Conservation (phyloP, 2,329 filamentous ascomycete genomes). For the Fusarium goolgardi region DNA sequence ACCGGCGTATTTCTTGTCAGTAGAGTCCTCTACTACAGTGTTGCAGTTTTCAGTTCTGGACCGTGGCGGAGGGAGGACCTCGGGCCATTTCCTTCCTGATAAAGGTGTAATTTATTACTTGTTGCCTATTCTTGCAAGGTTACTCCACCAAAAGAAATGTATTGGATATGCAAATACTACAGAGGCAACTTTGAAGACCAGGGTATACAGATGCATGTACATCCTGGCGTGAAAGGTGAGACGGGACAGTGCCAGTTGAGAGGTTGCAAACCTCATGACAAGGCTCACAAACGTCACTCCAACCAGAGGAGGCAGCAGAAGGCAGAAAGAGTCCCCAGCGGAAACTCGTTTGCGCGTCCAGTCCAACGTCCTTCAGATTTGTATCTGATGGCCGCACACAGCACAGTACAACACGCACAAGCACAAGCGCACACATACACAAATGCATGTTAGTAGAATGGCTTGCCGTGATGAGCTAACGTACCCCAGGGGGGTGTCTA, state of each 20-base stretch:
- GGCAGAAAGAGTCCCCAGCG: slow-evolving; percentile 10
- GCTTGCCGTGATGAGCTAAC: slow-evolving; percentile 30
- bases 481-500: slow-evolving; percentile 34
- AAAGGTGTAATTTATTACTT: slow-evolving; percentile 16
- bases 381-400: slow-evolving; percentile 39
- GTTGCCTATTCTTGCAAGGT: slow-evolving; percentile 25
- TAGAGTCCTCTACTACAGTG: slow-evolving; percentile 24
- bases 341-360: slow-evolving; percentile 36
- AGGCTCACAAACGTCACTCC: slow-evolving; percentile 19
- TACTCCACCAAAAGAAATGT: slow-evolving; percentile 27
- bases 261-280: slow-evolving; percentile 12
- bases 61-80: slow-evolving; percentile 28
- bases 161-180: slow-evolving; percentile 23
- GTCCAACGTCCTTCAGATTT: slow-evolving; percentile 21
- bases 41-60: slow-evolving; percentile 31
- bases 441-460: slow-evolving; percentile 37
- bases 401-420: slow-evolving; percentile 29
- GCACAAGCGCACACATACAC: slow-evolving; percentile 44
- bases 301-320: slow-evolving; percentile 25
- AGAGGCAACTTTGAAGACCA: slow-evolving; percentile 20
- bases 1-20: slow-evolving; percentile 36
- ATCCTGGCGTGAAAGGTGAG: slow-evolving; percentile 22
- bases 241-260: slow-evolving; percentile 20
- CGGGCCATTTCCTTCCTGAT: slow-evolving; percentile 20
- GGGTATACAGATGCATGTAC: slow-evolving; percentile 32